phyloP scores from a whole-genome alignment of 2,329 filamentous ascomycete species.

The Periglandula ipomoeae region DNA sequence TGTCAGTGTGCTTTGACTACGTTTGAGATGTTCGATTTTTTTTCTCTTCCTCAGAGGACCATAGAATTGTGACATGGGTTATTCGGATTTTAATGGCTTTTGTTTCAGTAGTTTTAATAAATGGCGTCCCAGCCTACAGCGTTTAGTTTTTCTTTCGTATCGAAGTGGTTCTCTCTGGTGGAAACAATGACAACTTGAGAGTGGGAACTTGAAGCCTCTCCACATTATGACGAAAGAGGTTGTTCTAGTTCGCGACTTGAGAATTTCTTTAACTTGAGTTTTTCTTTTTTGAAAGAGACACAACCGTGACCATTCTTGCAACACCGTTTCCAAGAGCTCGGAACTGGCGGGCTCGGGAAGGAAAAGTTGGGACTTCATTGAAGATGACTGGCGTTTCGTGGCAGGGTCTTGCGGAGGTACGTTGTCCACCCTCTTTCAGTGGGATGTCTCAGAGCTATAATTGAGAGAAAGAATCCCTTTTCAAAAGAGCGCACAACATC shows the following conservation, averaged over 20 bases:
- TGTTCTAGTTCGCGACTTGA: not conserved
- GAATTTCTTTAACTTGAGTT: not conserved
- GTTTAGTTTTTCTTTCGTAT: no score
- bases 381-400: constrained; percentile 6
- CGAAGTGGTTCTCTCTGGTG: not conserved
- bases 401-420: constrained; percentile 9
- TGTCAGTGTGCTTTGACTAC: no score
- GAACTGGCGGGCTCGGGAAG: not conserved
- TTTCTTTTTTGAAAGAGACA: not conserved
- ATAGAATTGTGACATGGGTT: no score
- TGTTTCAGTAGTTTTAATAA: no score
- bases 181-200: not conserved
- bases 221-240: not conserved
- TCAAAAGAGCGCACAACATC: no score
- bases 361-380: not conserved
- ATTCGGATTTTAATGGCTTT: no score
- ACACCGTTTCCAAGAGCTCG: not conserved
- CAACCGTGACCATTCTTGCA: not conserved
- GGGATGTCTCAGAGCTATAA: no score
- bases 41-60: no score
- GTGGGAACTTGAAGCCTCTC: not conserved
- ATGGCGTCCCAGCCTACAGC: not conserved
- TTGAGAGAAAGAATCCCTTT: no score
- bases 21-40: not conserved
- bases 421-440: not conserved